phyloP scores from a whole-genome alignment of 2,329 filamentous ascomycete genomes.

The Phymatotrichopsis omnivora region DNA sequence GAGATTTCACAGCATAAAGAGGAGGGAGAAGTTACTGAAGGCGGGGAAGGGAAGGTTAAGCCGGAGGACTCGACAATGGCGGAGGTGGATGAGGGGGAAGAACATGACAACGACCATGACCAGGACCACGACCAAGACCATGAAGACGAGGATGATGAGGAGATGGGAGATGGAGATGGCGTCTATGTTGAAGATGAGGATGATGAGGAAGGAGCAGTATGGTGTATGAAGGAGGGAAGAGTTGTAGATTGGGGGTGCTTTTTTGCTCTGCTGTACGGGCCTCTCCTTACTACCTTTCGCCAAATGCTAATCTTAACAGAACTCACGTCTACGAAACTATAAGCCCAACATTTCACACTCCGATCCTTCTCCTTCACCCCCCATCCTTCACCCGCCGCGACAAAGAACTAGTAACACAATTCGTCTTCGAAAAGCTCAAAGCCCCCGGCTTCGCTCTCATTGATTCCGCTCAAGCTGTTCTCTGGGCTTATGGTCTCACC shows the following conservation, averaged over 20 bases:
- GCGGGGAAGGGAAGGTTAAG: constrained; percentile 29
- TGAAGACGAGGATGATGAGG: constrained; percentile 28
- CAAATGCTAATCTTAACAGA: constrained; percentile 11
- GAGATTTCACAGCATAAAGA: neutral
- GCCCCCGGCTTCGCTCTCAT: constrained; percentile 85
- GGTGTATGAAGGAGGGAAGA: constrained; percentile 68
- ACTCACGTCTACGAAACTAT: constrained; percentile 75
- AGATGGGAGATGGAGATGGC: constrained; percentile 28
- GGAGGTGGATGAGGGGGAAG: constrained; percentile 34
- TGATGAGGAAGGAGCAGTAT: constrained; percentile 79
- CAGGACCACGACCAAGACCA: too few relatives aligned
- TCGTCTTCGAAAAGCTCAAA: constrained; percentile 95
- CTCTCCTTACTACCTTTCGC: neutral
- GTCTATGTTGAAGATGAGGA: constrained; percentile 79
- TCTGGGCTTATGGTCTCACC: constrained; percentile 67
- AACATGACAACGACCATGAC: constrained; percentile 29
- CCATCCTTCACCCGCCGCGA: constrained; percentile 85
- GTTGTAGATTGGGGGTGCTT: constrained; percentile 90
- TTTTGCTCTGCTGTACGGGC: constrained; percentile 61
- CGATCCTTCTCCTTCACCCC: constrained; percentile 80
- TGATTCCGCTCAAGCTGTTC: constrained; percentile 75
- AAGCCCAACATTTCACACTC: constrained; percentile 86
- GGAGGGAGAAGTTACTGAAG: constrained; percentile 30
- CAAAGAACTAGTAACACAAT: constrained; percentile 78
- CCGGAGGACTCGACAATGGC: constrained; percentile 30